Conservation (phyloP, 2,329 filamentous ascomycete genomes). For the Parascedosporium putredinis region DNA sequence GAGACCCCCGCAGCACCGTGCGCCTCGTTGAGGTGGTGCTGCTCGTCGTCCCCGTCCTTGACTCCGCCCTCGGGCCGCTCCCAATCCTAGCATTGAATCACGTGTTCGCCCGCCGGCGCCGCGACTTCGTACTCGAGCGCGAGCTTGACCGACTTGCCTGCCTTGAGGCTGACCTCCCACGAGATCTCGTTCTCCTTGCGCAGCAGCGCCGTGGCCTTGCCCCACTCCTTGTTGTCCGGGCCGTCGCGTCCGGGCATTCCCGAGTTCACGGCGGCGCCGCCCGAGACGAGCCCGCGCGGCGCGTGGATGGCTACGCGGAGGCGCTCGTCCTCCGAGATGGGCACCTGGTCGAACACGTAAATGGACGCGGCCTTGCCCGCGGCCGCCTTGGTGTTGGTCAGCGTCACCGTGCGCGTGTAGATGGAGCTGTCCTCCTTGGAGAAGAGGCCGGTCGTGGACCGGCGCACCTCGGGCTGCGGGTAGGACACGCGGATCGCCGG, state of each 20-base stretch:
- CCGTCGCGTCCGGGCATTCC: conserved; percentile 22
- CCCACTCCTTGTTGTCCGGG: conserved; percentile 35
- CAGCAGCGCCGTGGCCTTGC: conserved; percentile 39
- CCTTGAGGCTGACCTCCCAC: conserved; percentile 49
- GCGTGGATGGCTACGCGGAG: conserved; percentile 38
- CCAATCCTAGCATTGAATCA: conserved; percentile 17
- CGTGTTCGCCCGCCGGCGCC: conserved; percentile 39
- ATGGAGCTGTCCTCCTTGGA: conserved; percentile 39
- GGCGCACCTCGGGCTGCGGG: conserved; percentile 42
- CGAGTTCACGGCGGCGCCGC: conserved; percentile 25
- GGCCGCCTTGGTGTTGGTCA: conserved; percentile 38
- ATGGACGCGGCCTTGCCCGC: conserved; percentile 31
- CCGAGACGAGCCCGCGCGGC: conserved; percentile 35
- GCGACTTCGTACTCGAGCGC: conserved; percentile 51
- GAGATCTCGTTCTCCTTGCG: conserved; percentile 46
- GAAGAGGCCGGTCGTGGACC: conserved; percentile 41
- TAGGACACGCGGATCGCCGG: conserved; percentile 45
- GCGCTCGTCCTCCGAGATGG: conserved; percentile 50
- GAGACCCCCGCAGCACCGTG: conserved; percentile 6
- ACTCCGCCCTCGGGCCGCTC: neutral
- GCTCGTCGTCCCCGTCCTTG: neutral
- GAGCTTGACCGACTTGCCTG: conserved; percentile 46
- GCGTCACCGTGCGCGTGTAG: conserved; percentile 36
- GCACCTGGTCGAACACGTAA: conserved; percentile 49
- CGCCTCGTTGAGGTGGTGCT: neutral